Evolutionary conservation across 2,329 filamentous ascomycete species (phyloP).

Genomic region (Penicillium oxalicum): DNA sequence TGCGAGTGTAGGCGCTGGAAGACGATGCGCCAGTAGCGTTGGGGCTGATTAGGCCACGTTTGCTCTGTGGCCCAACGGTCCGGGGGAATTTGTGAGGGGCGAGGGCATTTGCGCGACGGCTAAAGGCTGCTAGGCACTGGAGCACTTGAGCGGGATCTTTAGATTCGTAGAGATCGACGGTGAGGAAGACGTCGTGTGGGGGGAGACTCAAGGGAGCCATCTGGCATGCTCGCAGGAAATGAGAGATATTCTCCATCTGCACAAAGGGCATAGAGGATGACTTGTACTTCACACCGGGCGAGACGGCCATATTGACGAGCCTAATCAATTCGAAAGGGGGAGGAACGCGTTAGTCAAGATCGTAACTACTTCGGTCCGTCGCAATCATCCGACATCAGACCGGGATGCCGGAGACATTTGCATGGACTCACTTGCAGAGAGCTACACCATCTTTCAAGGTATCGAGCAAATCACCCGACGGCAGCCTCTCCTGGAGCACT

Average conservation of each 20-base stretch:
- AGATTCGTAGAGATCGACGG: conserved; percentile 88
- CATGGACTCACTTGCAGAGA: conserved; percentile 70
- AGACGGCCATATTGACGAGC: conserved; percentile 72
- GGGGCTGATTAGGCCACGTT: conserved; percentile 57
- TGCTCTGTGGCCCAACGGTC: conserved; percentile 67
- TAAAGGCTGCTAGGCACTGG: conserved; percentile 88
- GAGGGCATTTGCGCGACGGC: conserved; percentile 69
- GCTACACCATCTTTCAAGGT: conserved; percentile 84
- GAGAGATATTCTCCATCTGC: conserved; percentile 98
- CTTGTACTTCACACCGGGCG: conserved; percentile 82
- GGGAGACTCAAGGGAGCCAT: conserved; percentile 77
- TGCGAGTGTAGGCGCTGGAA: conserved; percentile 38
- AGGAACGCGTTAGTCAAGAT: conserved; percentile 18
- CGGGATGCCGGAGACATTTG: too few relatives aligned
- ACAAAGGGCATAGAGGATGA: conserved; percentile 93
- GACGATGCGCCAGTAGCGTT: conserved; percentile 58
- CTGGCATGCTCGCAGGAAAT: conserved; percentile 87
- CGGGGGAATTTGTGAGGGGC: conserved; percentile 69
- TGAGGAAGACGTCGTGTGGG: conserved; percentile 92
- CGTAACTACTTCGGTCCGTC: not conserved
- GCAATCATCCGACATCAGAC: too few relatives aligned
- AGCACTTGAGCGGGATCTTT: conserved; percentile 96
- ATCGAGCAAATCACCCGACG: conserved; percentile 72
- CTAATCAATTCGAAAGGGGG: conserved; percentile 41
- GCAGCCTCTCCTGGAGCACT: conserved; percentile 65